Evolutionary conservation across 257 asterid species (phyloP).

Genomic region (Prunella vulgaris): DNA sequence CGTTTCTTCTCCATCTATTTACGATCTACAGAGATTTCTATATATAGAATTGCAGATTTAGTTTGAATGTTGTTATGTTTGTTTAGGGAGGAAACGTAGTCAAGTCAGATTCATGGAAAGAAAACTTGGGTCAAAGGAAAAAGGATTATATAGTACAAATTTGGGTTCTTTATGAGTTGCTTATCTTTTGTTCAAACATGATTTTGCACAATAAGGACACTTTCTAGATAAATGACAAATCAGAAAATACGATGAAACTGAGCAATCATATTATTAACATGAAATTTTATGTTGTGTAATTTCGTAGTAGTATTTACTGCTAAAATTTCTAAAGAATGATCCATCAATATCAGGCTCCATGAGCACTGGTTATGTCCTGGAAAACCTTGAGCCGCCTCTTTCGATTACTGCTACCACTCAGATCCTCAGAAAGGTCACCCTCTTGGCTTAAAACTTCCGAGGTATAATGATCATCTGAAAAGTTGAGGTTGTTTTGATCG

Average conservation of each 20-base stretch:
- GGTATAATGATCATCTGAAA: not conserved
- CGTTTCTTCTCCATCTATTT: not conserved
- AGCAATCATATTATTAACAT: too few relatives aligned
- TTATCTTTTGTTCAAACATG: not conserved
- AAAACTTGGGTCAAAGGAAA: not conserved
- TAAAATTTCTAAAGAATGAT: not conserved
- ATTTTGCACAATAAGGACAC: too few relatives aligned
- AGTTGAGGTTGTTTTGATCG: not conserved
- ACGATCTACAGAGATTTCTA: not conserved
- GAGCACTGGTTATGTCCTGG: not conserved
- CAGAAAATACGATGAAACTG: too few relatives aligned
- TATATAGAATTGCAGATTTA: not conserved
- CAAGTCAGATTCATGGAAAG: conserved; percentile 7
- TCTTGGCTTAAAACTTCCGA: not conserved
- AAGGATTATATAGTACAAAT: not conserved
- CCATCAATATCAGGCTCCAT: not conserved
- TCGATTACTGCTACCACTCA: not conserved
- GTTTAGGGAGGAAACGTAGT: conserved; percentile 8
- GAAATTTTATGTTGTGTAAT: too few relatives aligned
- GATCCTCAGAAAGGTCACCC: not conserved
- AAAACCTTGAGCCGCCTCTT: not conserved
- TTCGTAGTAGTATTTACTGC: not conserved
- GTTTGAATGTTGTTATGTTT: not conserved
- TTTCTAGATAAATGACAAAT: not conserved
- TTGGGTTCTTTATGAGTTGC: not conserved